These are phyloP conservation scores for Xanthoconium stramineum DNA, from an alignment of 768 basidiomycete species.

Conservation along the genomic window DNA sequence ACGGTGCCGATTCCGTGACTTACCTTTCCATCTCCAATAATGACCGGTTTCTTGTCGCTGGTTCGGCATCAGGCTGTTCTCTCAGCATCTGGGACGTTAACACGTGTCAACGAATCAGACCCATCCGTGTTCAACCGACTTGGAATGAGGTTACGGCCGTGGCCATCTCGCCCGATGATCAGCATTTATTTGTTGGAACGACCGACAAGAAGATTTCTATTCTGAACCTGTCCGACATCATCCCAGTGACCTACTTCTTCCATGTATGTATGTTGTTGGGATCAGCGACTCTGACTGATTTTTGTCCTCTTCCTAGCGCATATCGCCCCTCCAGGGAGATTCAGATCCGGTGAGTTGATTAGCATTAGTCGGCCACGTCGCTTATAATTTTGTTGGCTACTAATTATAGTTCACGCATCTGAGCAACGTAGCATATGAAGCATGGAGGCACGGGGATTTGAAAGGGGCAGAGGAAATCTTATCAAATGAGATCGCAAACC, in stretches of 20 bases:
- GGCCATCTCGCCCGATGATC: conserved; percentile 5
- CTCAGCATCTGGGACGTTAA: conserved; percentile 8
- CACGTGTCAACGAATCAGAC: background rate
- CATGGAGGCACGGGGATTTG: conserved; percentile 3
- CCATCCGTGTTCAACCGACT: background rate
- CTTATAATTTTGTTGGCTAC: background rate
- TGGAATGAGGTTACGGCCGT: background rate
- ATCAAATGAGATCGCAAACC: conserved; percentile 1
- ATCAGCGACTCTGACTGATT: background rate
- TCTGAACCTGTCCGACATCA: background rate
- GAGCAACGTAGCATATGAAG: background rate
- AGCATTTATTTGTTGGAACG: background rate
- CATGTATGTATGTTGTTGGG: background rate
- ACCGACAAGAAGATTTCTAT: background rate
- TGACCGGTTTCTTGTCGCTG: conserved; percentile 5
- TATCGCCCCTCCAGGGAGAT: background rate
- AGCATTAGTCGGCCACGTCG: background rate
- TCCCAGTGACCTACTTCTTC: background rate
- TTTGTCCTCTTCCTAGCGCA: background rate
- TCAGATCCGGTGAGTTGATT: background rate
- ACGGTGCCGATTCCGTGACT: conserved; percentile 1
- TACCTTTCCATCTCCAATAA: conserved; percentile 3
- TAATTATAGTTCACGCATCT: conserved; percentile 5
- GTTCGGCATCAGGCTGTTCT: background rate
- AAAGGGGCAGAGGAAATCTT: background rate